phyloP scores from a whole-genome alignment of 1,284 basidiomycete genomes.

The Cutaneotrichosporon daszewskae region DNA sequence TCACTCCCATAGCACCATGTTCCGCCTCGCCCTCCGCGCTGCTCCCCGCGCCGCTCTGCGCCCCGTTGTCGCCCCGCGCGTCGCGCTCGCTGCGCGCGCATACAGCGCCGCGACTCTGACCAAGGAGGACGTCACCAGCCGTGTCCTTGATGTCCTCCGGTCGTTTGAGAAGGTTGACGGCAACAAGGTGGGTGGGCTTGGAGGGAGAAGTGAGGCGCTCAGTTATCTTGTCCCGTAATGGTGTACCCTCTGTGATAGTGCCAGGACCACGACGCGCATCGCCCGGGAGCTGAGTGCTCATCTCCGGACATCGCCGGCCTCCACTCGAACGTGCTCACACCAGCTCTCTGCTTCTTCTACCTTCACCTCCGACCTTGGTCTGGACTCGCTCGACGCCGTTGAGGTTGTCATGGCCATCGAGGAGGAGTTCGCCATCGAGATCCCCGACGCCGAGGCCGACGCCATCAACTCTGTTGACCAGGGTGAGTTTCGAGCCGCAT shows the following conservation, averaged over 20 bases:
- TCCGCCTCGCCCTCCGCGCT: slow-evolving; percentile 27
- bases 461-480: slow-evolving; percentile 91
- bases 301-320: too few species aligned
- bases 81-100: slow-evolving; percentile 32
- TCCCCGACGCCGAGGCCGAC: slow-evolving; percentile 98
- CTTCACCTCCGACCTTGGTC: slow-evolving; percentile 82
- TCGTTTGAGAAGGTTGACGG: slow-evolving; percentile 92
- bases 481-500: slow-evolving; percentile 56
- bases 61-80: slow-evolving; percentile 3
- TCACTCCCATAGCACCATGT: slow-evolving; percentile 26
- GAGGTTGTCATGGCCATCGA: slow-evolving; percentile 99
- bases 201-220: not conserved
- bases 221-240: too few species aligned
- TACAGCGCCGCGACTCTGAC: slow-evolving; percentile 75
- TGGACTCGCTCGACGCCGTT: slow-evolving; percentile 95
- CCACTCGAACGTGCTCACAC: not conserved
- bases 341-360: slow-evolving; percentile 70
- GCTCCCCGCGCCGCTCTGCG: slow-evolving; percentile 13
- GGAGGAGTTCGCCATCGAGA: slow-evolving; percentile 71
- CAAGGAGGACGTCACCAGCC: slow-evolving; percentile 68
- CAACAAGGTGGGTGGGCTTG: slow-evolving; percentile 59
- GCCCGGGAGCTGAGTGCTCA: too few species aligned
- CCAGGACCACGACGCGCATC: too few species aligned
- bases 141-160: slow-evolving; percentile 84
- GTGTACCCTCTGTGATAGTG: too few species aligned